These are phyloP conservation scores for Tetrahymena elliotti DNA, from an alignment of 73 alveolate species.

Conservation along the genomic window DNA sequence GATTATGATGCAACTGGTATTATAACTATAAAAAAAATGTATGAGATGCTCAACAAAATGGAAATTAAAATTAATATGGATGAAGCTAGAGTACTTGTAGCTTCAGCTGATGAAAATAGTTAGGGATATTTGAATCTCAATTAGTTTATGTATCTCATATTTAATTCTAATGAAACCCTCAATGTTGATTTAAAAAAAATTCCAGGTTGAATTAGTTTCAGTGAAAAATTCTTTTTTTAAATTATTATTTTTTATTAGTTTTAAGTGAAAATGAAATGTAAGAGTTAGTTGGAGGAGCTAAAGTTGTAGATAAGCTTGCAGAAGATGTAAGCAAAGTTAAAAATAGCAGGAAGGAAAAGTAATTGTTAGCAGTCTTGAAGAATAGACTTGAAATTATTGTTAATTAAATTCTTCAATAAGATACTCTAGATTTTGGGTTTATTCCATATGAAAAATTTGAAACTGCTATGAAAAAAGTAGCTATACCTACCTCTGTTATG, in stretches of 20 bases:
- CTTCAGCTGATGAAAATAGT: conserved; percentile 80
- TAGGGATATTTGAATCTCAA: conserved; percentile 66
- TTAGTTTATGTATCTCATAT: conserved; percentile 84
- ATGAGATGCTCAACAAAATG: conserved; percentile 78
- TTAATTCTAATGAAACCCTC: conserved; percentile 54
- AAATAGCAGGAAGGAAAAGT: conserved; percentile 35
- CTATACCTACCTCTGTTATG: neutral
- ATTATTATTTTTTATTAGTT: neutral
- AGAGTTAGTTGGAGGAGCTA: neutral
- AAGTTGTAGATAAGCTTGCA: conserved; percentile 27
- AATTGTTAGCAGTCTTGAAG: conserved; percentile 36
- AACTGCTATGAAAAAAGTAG: conserved; percentile 12
- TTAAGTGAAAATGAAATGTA: conserved; percentile 28
- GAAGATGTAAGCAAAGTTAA: conserved; percentile 40
- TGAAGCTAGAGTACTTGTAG: conserved; percentile 84
- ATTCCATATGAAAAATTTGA: conserved; percentile 16
- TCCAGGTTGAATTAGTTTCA: conserved; percentile 26
- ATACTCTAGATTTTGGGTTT: conserved; percentile 9
- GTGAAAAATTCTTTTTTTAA: too few relatives aligned
- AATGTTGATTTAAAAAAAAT: conserved; percentile 58
- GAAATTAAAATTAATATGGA: conserved; percentile 84
- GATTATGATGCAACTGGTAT: conserved; percentile 70
- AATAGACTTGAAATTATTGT: conserved; percentile 17
- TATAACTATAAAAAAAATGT: conserved; percentile 65
- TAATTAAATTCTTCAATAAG: neutral